Percentiles rank a stretch among this genome's conserved stretches.
These are phyloP conservation scores for Linaria vulgaris DNA, from an alignment of 257 asterid species.

Conservation along the genomic window DNA sequence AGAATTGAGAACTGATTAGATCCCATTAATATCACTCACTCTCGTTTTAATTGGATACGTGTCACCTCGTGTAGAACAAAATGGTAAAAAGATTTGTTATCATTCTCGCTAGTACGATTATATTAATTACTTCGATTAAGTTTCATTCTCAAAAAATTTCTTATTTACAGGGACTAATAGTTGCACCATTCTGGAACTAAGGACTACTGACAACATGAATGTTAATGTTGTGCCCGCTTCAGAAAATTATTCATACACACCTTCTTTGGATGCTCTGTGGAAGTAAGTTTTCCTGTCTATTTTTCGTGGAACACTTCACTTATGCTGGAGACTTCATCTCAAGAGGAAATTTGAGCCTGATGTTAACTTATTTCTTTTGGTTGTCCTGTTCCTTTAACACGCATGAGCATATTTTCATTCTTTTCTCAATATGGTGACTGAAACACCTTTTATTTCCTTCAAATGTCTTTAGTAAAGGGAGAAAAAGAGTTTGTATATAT, in stretches of 20 bases:
- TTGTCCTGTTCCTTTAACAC: not conserved
- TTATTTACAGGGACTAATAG: constrained; percentile 37
- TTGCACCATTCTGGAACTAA: constrained; percentile 21
- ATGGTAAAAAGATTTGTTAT: constrained; percentile 10
- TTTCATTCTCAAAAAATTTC: constrained; percentile 9
- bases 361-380: not conserved
- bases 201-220: constrained; percentile 28
- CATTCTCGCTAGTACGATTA: constrained; percentile 7
- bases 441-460: not conserved
- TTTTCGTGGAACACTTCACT: not conserved
- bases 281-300: constrained; percentile 43
- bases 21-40: not conserved
- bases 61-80: not conserved
- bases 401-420: not conserved
- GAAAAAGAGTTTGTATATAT: too few relatives aligned
- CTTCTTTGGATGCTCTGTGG: constrained; percentile 56
- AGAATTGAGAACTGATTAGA: not conserved
- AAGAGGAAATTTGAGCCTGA: not conserved
- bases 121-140: constrained; percentile 17
- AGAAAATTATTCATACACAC: constrained; percentile 25
- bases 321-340: not conserved
- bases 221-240: constrained; percentile 22
- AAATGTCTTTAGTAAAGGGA: too few relatives aligned
- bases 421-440: not conserved
- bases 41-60: not conserved